These are phyloP conservation scores for Claviceps humidiphila DNA, from an alignment of 2,329 filamentous ascomycete genomes.

Conservation along the genomic window DNA sequence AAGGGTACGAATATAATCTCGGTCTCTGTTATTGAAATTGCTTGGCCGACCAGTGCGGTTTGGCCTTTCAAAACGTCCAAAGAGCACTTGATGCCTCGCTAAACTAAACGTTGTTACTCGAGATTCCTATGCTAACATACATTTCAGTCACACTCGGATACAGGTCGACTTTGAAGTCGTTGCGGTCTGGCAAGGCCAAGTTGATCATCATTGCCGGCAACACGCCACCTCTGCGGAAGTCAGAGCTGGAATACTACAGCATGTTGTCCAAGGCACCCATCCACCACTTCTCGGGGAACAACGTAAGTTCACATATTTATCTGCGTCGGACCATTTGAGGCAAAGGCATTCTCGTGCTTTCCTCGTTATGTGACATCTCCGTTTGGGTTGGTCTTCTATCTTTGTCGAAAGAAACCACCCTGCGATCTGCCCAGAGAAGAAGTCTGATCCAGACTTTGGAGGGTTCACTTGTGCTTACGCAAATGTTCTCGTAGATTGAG, in stretches of 20 bases:
- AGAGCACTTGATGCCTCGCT: background rate
- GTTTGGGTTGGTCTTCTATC: background rate
- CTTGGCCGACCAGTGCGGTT: background rate
- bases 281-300: constrained; percentile 97
- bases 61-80: background rate
- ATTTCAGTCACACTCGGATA: constrained; percentile 26
- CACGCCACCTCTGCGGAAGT: constrained; percentile 95
- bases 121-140: background rate
- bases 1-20: constrained; percentile 48
- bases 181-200: constrained; percentile 96
- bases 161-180: constrained; percentile 56
- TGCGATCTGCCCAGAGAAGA: constrained; percentile 72
- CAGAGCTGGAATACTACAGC: constrained; percentile 89
- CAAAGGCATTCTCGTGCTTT: background rate
- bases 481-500: constrained; percentile 60
- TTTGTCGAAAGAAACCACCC: constrained; percentile 12
- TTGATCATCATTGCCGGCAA: constrained; percentile 88
- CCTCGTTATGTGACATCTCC: background rate
- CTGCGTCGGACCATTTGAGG: background rate
- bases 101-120: background rate
- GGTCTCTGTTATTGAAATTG: background rate
- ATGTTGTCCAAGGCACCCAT: constrained; percentile 90
- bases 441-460: constrained; percentile 78
- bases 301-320: constrained; percentile 55
- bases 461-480: constrained; percentile 56